A percentile compares a stretch with the other conserved stretches of the same genome.
Conservation (phyloP, 371 early-diverging fungal genomes). For the Mucor indicus region DNA sequence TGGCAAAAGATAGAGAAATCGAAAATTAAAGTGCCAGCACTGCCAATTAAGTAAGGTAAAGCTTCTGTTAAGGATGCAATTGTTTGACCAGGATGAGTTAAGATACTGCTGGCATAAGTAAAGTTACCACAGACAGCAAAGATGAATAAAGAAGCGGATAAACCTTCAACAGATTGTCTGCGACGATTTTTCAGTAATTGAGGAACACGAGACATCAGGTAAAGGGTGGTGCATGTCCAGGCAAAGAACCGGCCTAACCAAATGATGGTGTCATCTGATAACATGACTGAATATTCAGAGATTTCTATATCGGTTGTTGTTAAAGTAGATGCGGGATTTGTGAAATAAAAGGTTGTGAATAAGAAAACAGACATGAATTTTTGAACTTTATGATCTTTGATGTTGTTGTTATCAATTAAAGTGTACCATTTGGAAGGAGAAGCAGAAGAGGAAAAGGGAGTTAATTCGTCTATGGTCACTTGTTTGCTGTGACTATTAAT, state of each 20-base stretch:
- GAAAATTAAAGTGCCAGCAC: slow-evolving; percentile 33
- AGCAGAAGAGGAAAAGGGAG: slow-evolving; percentile 42
- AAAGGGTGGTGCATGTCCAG: slow-evolving; percentile 63
- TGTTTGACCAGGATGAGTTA: slow-evolving; percentile 45
- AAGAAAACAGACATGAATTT: slow-evolving; percentile 13
- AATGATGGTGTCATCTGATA: slow-evolving; percentile 4
- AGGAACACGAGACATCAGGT: slow-evolving; percentile 66
- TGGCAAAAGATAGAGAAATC: slow-evolving; percentile 36
- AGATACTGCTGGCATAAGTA: slow-evolving; percentile 59
- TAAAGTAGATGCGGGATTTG: not conserved
- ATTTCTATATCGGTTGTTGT: not conserved
- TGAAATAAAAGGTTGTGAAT: slow-evolving; percentile 1
- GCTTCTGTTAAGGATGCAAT: slow-evolving; percentile 27
- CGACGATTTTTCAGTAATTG: slow-evolving; percentile 60
- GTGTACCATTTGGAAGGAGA: slow-evolving; percentile 51
- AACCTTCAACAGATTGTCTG: slow-evolving; percentile 61
- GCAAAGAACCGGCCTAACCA: slow-evolving; percentile 58
- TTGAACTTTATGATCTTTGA: not conserved
- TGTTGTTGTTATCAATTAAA: slow-evolving; percentile 3
- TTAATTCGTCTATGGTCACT: slow-evolving; percentile 20
- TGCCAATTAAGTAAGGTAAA: slow-evolving; percentile 38
- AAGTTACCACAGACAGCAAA: slow-evolving; percentile 69
- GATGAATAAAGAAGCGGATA: slow-evolving; percentile 64
- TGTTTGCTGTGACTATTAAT: slow-evolving; percentile 21
- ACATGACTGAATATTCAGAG: not conserved